Conservation (phyloP, 2,329 filamentous ascomycete species). For the Botryosphaeria dothidea region DNA sequence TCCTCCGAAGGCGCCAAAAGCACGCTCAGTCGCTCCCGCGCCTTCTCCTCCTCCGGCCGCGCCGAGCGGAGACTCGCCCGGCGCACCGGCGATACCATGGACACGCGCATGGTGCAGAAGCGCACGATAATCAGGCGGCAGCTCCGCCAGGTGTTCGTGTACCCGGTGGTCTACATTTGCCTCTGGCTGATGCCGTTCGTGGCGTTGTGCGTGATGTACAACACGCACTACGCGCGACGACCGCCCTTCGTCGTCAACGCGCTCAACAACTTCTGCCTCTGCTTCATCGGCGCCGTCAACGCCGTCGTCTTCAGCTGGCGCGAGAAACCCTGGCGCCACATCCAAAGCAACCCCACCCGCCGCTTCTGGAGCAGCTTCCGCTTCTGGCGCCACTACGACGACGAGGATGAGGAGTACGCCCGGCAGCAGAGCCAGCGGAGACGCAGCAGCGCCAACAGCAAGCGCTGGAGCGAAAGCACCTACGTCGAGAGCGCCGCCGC, state of each 20-base stretch:
- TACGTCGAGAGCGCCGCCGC: not conserved
- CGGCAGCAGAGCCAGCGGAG: too few species aligned
- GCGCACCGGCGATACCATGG: not conserved
- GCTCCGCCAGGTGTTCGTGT: slow-evolving; percentile 72
- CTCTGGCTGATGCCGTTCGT: slow-evolving; percentile 75
- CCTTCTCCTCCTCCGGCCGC: not conserved
- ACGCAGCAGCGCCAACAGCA: not conserved
- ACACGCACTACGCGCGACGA: slow-evolving; percentile 50
- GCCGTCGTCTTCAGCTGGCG: slow-evolving; percentile 67
- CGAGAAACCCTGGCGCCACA: slow-evolving; percentile 70
- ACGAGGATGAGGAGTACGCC: not conserved
- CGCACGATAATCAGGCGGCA: slow-evolving; percentile 65
- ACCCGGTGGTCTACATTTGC: slow-evolving; percentile 70
- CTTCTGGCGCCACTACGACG: not conserved
- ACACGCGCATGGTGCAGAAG: slow-evolving; percentile 24
- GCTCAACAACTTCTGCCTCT: slow-evolving; percentile 59
- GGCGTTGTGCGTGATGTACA: slow-evolving; percentile 62
- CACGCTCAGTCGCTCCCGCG: not conserved
- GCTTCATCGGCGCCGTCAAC: slow-evolving; percentile 67
- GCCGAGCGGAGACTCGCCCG: not conserved
- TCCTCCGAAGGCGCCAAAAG: not conserved
- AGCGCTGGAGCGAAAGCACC: slow-evolving; percentile 1
- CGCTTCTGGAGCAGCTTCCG: slow-evolving; percentile 39
- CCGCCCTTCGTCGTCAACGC: slow-evolving; percentile 60
- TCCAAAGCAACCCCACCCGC: slow-evolving; percentile 46